Evolutionary conservation across 352 stramenopile genomes (phyloP).

Genomic region (Pythium plurisporium): DNA sequence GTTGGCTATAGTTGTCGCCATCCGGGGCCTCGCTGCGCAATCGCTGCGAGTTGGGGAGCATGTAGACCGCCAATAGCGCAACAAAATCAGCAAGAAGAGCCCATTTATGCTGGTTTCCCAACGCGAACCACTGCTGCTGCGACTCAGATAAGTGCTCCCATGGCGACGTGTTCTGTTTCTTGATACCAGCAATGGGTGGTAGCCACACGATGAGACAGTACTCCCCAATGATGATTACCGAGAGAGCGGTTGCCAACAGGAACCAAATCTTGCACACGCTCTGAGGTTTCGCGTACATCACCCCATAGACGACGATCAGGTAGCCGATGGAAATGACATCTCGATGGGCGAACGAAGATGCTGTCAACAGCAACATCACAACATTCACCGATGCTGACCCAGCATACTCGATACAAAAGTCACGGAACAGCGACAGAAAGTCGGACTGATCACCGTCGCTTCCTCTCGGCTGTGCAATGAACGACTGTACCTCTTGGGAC

Average conservation of each 20-base stretch:
- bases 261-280: constrained; percentile 57
- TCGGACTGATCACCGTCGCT: constrained; percentile 31
- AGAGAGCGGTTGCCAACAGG: constrained; percentile 49
- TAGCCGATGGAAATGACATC: constrained; percentile 74
- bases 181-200: constrained; percentile 45
- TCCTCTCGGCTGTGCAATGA: constrained; percentile 9
- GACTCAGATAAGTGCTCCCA: constrained; percentile 51
- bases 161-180: constrained; percentile 53
- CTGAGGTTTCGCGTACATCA: constrained; percentile 66
- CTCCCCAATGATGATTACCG: constrained; percentile 60
- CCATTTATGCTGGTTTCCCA: constrained; percentile 77
- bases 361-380: constrained; percentile 66
- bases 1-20: constrained; percentile 28
- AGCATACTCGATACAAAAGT: constrained; percentile 67
- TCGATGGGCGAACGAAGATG: constrained; percentile 77
- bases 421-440: constrained; percentile 62
- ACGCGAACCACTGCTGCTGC: constrained; percentile 61
- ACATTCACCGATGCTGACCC: constrained; percentile 75
- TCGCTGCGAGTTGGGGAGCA: constrained; percentile 57
- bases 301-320: constrained; percentile 68
- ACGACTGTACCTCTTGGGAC: not conserved
- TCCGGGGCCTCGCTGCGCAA: constrained; percentile 19
- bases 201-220: constrained; percentile 75
- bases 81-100: constrained; percentile 73
- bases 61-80: constrained; percentile 57